Evolutionary conservation across 2,329 filamentous ascomycete species (phyloP).

Genomic region (Fusarium buxicola): DNA sequence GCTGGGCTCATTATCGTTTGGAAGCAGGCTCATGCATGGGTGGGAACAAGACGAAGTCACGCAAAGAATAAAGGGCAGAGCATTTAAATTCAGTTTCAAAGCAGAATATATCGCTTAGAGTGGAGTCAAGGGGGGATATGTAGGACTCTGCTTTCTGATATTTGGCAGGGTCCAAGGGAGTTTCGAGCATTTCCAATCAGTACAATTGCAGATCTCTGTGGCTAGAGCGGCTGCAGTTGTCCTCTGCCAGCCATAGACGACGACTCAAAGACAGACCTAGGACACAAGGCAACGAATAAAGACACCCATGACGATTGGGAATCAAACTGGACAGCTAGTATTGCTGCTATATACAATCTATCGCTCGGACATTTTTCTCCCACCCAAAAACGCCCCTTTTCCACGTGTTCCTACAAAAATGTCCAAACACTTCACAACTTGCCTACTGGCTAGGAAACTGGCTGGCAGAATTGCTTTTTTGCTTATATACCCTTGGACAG

Average conservation of each 20-base stretch:
- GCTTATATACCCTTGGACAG: conserved; percentile 70
- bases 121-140: neutral
- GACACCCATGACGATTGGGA: neutral
- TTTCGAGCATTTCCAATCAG: neutral
- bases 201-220: neutral
- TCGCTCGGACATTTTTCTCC: conserved; percentile 44
- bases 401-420: conserved; percentile 21
- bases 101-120: neutral
- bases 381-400: conserved; percentile 43
- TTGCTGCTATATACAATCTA: conserved; percentile 45
- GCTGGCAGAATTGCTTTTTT: neutral
- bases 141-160: neutral
- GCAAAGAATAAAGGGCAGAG: neutral
- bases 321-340: conserved; percentile 39
- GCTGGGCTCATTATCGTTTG: neutral
- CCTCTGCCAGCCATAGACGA: neutral
- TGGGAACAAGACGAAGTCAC: neutral
- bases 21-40: no score
- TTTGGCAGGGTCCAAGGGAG: neutral
- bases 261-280: neutral
- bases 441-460: neutral
- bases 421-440: conserved; percentile 26
- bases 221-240: neutral
- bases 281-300: neutral
- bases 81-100: neutral